Evolutionary conservation across 805 yeast genomes (phyloP), one percentile per base, ranked within the genome.

Genomic region (Hanseniaspora thailandica): DNA sequence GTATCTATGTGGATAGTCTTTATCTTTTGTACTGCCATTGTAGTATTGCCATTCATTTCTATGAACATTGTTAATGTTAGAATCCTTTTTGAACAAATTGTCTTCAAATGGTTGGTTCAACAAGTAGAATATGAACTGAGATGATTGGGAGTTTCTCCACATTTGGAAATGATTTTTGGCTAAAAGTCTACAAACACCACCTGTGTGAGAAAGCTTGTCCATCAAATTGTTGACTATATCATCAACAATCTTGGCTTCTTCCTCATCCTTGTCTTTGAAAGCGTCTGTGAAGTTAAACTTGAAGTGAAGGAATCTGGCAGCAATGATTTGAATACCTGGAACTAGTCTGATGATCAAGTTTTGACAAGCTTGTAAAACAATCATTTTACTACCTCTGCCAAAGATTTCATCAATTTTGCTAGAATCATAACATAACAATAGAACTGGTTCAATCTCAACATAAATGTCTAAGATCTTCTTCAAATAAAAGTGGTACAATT

Each of bases 101-200:
- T 65, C 58, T 1, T 64, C 67, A 22, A 65, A 58, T 19, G 26
- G n/a, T 19, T 67, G 62, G 0, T 56, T 63, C 10, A 77, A 54
- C 4, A 74, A 50, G 23, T 64, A 67, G 12, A 73, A 57, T 20
- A 79, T 59, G 44, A 68, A 72, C 5, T 63, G 63, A 49, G 76
- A 77, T 0, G 77, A 76, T 56, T 78, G 80, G 22, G 74, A 67
- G 38, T 78, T 67, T 62, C 81, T 72, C 86, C 86, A 81, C 0
- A 84, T 80, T 61, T 77, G 78, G 60, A 78, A 81, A 59, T 79
- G 78, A 41, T 74, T 66, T n/a, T 72, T 70, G 45, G 81, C 74
- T 54, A 81, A 64, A 33, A 69, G 63, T 19, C 74, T 68, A 49
- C 70, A 62, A 13, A 72, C 67, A 26, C 65, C 63, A 4, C 68